These are phyloP conservation scores for Dioscorea cayenensis DNA, from an alignment of 116 monocot genomes.

Conservation along the genomic window DNA sequence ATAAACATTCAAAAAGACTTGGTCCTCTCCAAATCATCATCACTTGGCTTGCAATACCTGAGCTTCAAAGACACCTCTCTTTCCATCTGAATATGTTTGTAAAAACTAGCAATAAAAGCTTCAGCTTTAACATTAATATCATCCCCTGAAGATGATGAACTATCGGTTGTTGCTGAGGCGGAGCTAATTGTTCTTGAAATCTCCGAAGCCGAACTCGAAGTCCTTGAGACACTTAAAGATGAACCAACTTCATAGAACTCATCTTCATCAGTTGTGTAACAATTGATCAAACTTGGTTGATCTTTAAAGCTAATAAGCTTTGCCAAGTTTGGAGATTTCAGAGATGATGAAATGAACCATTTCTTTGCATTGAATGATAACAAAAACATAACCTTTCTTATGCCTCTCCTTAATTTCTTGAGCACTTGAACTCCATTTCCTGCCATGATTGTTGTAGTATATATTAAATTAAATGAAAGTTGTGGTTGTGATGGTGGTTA, in stretches of 20 bases:
- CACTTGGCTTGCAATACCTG: constrained; percentile 12
- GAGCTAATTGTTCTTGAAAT: constrained; percentile 9
- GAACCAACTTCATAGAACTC: constrained; percentile 5
- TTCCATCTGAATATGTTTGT: constrained; percentile 42
- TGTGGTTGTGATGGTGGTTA: not conserved
- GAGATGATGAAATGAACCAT: constrained; percentile 12
- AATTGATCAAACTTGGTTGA: constrained; percentile 32
- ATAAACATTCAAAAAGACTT: not conserved
- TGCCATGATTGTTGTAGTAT: not conserved
- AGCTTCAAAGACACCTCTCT: constrained; percentile 45
- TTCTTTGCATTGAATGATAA: constrained; percentile 25
- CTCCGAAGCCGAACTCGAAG: constrained; percentile 5
- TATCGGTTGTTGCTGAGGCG: not conserved
- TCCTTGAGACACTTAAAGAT: constrained; percentile 8
- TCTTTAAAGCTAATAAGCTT: constrained; percentile 17
- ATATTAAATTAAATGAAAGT: not conserved
- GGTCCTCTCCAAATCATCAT: not conserved
- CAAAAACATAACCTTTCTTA: constrained; percentile 24
- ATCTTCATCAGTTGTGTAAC: not conserved
- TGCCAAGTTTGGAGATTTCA: not conserved
- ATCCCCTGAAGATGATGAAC: constrained; percentile 13
- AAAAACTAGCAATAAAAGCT: constrained; percentile 37
- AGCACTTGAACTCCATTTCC: not conserved
- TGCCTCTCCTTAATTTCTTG: constrained; percentile 16
- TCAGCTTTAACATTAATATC: constrained; percentile 43